These are phyloP conservation scores for Cichorium intybus DNA, from an alignment of 140 eudicot species.

Conservation along the genomic window DNA sequence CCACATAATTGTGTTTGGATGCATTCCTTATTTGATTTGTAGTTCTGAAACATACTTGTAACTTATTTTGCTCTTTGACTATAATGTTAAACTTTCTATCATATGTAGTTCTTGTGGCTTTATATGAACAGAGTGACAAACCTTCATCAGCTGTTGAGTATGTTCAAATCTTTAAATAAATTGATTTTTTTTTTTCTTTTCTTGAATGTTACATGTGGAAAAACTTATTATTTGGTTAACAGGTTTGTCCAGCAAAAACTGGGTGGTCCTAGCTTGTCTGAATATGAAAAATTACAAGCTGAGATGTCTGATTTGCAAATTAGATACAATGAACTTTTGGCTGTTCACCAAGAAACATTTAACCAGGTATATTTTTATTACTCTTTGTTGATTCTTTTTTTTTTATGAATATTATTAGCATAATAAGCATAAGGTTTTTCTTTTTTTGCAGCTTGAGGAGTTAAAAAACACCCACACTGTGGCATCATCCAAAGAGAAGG, in stretches of 20 bases:
- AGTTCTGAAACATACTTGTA: not conserved
- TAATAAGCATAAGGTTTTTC: not conserved
- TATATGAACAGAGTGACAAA: conserved; percentile 87
- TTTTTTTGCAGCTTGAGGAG: conserved; percentile 54
- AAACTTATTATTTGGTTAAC: conserved; percentile 22
- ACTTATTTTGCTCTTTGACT: not conserved
- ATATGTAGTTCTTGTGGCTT: conserved; percentile 80
- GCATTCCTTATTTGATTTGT: not conserved
- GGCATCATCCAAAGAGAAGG: conserved; percentile 36
- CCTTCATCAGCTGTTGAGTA: conserved; percentile 93
- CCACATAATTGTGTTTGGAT: not conserved
- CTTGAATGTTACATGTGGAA: not conserved
- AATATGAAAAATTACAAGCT: conserved; percentile 83
- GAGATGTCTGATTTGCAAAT: conserved; percentile 76
- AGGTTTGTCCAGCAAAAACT: conserved; percentile 90
- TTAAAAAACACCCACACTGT: conserved; percentile 27
- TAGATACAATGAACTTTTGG: conserved; percentile 68
- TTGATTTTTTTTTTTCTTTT: not conserved
- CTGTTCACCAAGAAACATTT: conserved; percentile 64
- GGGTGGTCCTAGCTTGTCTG: conserved; percentile 83
- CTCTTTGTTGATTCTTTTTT: not conserved
- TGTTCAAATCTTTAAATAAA: conserved; percentile 29
- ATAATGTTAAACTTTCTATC: not conserved
- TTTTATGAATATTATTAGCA: not conserved
- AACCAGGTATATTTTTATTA: conserved; percentile 51